Evolutionary conservation across 805 yeast genomes (phyloP), one percentile per base, ranked within the genome.

Genomic region (Candida sonorensis): DNA sequence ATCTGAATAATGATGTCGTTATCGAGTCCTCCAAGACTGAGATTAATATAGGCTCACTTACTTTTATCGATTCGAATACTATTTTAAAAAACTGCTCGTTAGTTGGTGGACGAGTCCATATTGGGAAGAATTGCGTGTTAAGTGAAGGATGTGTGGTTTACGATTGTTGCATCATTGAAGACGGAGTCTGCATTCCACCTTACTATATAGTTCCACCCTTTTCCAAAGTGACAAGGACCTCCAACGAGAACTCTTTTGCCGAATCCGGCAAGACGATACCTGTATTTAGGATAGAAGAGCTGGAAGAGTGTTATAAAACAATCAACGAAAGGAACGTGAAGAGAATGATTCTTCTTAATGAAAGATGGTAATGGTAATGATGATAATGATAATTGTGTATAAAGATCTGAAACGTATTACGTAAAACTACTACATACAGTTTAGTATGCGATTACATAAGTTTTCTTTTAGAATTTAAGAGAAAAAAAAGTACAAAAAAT

Each of bases 131-230:
- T 21, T 69, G 75, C 36, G 33, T 38, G 0, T 38, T 75, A 11
- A 59, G 51, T 2, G 51, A 59, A 25, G 43, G 57, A 16, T 54
- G 66, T 7, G 55, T 65, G 1, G 50, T 75, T 10, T 64, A 71
- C 44, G 82, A 75, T 31, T 70, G 78, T 44, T 70, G 75, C 34
- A 38, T 69, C 3, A 56, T 75, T 4, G 60, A 62, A 15, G 53
- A 59, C 30, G 63, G 62, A 10, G 59, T 69, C 0, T 37, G 42
- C 3, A 40, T 75, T 2, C 75, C 76, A 0, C 53, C 61, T 2
- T 58, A 56, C 11, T 50, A 51, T 36, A 63, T 67, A 16, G 57
- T 74, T n/a, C 77, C 81, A 3, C 74, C 79, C 0, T 74, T 64
- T 40, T 61, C 72, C 23, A 52, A 61, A 18, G 77, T 72, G 12